These are phyloP conservation scores for Geum urbanum DNA, from an alignment of 306 rosid species.

Conservation along the genomic window DNA sequence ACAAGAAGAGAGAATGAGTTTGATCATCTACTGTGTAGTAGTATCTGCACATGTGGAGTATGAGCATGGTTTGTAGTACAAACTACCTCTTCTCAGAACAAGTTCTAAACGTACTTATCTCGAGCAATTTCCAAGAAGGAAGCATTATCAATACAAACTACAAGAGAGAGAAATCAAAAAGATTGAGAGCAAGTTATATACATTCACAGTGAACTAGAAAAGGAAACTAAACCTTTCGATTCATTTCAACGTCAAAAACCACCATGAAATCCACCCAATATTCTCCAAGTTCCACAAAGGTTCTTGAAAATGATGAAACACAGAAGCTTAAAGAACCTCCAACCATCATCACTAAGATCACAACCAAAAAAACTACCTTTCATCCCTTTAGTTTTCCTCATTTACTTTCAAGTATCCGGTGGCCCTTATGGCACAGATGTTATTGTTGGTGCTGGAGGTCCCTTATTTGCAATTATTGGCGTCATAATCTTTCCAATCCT, in stretches of 20 bases:
- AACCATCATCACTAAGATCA: slow-evolving; percentile 2
- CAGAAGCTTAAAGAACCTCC: slow-evolving; percentile 3
- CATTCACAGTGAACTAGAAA: background rate
- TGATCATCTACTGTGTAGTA: background rate
- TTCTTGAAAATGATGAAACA: slow-evolving; percentile 13
- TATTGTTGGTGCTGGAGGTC: slow-evolving; percentile 49
- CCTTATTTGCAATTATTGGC: slow-evolving; percentile 52
- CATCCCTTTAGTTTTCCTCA: slow-evolving; percentile 55
- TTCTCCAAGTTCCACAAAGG: slow-evolving; percentile 18
- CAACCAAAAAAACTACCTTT: slow-evolving; percentile 34
- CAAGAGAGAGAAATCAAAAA: background rate
- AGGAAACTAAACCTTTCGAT: background rate
- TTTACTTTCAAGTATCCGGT: slow-evolving; percentile 71
- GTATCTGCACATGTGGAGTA: background rate
- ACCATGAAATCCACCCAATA: slow-evolving; percentile 15
- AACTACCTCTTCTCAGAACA: background rate
- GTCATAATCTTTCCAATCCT: slow-evolving; percentile 53
- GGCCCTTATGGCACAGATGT: slow-evolving; percentile 76
- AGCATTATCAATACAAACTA: slow-evolving; percentile 1
- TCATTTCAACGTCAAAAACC: background rate
- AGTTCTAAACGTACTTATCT: slow-evolving; percentile 5
- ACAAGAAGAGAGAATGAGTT: background rate
- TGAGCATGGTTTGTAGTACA: background rate
- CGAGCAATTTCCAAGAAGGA: slow-evolving; percentile 29
- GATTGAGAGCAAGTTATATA: slow-evolving; percentile 4